Base-by-base conservation (phyloP, 2,329 filamentous ascomycete genomes). In the Colletotrichum costaricense region DNA sequence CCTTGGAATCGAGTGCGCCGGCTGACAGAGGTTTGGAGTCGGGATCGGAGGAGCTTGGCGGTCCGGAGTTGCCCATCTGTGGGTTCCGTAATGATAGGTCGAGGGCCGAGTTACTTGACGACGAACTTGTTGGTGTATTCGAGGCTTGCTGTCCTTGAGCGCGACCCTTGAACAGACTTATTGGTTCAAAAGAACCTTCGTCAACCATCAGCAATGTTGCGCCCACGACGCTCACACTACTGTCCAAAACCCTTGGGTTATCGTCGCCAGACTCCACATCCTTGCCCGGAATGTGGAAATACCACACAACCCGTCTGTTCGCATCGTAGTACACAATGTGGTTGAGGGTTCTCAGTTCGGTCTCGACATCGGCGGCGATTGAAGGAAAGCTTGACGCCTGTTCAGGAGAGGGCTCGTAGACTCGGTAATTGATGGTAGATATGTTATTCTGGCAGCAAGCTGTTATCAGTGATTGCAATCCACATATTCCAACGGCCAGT, bases 311-410 rank as follows among this genome's bases (percentile, higher is more conserved):
- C 57, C 85, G 85, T 72, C 87, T 83, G 46, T 80, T 81, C 12
- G 84, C 80, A 79, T 91, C 89, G 76, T 87, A 86, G 63, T 87
- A 86, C 2, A 88, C 87, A 60, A 91, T 81, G 71, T 88, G 85
- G 59, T 89, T 89, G 80, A 88, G 84, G 73, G 84, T 85, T 74
- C 89, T 85, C 66, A 91, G 79, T 26, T 81, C 77, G 69, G 82
- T 83, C 76, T 91, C 89, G 73, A 90, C 81, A 72, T 89, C 88
- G 75, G 88, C 83, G 22, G 85, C 85, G 60, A 82, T 82, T 63
- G 85, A 84, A 52, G 84, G 83, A 77, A 87, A 86, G 73, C 80
- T 81, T 49, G 85, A 82, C 24, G 84, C 81, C 46, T 84, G 81
- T 54, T 88, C 82, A 70, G 82, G 76, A 52, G 84, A 79, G 26